phyloP scores from a whole-genome alignment of 176 grass and related monocot species.

The Phyllostachys edulis region DNA sequence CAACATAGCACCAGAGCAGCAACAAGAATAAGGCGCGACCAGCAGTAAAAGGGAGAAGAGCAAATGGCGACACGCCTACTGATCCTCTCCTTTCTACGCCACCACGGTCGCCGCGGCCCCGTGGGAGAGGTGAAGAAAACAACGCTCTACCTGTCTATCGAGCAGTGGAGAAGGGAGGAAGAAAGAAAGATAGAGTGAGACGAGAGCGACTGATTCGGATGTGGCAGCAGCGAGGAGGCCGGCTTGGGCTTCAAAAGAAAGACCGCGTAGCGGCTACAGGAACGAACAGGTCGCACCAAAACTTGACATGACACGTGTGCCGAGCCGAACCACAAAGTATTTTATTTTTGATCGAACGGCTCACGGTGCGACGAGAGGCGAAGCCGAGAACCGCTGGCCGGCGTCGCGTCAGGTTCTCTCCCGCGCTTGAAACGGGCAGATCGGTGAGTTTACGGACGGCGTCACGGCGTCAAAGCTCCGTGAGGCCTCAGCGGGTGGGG shows the following conservation, averaged over 20 bases:
- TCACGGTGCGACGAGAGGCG: too few species aligned
- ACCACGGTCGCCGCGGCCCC: neutral
- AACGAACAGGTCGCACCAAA: neutral
- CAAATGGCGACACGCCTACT: neutral
- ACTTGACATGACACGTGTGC: slow-evolving; percentile 1
- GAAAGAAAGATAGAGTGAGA: too few species aligned
- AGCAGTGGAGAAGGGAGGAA: neutral
- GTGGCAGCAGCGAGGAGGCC: slow-evolving; percentile 20
- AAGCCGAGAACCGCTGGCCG: neutral
- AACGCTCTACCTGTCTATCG: slow-evolving; percentile 28
- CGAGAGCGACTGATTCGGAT: slow-evolving; percentile 30
- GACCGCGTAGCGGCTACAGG: slow-evolving; percentile 12
- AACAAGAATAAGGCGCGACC: neutral
- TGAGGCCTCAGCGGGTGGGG: slow-evolving; percentile 13
- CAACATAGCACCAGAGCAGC: neutral
- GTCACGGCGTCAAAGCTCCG: neutral
- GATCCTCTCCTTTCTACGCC: slow-evolving; percentile 26
- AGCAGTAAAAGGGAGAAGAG: neutral
- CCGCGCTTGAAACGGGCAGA: neutral
- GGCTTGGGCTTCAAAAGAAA: slow-evolving; percentile 10
- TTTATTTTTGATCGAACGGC: too few species aligned
- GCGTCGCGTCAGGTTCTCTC: neutral
- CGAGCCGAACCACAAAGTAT: neutral
- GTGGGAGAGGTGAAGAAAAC: slow-evolving; percentile 29
- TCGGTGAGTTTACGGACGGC: neutral